Evolutionary conservation across 2,329 filamentous ascomycete species (phyloP), one percentile per base, ranked within the genome.

Genomic region (Fonsecaea erecta): DNA sequence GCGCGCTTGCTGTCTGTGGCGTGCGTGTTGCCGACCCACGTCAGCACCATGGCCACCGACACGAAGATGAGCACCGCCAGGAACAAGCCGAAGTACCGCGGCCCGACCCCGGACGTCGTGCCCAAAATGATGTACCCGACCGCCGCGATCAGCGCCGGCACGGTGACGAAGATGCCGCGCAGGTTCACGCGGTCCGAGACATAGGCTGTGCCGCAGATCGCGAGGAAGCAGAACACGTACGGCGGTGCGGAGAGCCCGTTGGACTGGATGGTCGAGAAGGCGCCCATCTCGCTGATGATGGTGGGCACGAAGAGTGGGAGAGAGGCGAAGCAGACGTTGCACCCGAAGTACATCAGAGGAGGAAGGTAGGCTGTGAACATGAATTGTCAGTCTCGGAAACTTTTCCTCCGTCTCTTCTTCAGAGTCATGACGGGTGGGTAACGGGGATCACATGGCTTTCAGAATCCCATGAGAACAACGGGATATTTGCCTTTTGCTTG

Each of bases 161-260:
- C 68, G 2, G 83, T 78, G 68, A 91, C 84, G 70, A 86, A 83
- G 51, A 85, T 74, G 1, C 88, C 88, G 46, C 89, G 86, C 73
- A 90, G 87, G 66, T 85, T 83, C 1, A 83, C 81, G 9, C 81
- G 82, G 77, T 92, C 90, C 21, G 88, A 87, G 37, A 90, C 73
- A 74, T 82, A 90, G 2, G 88, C 86, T 1, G 84, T 85, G 12
- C 73, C 71, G 66, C 91, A 82, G 55, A 86, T 89, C 24, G 86
- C 77, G 12, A 90, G 70, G 74, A 90, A 91, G 2, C 88, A 84
- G n/a, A 90, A 76, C 69, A 92, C 86, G 75, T 89, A 91, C 0
- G 89, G 88, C 0, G 89, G 89, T 0, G 89, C 88, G 0, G 88
- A 88, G 14, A 93, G 82, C 0, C 89, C 90, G 75, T 93, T 90